Conservation (phyloP, 1,284 basidiomycete species). For the Cutaneotrichosporon daszewskae region DNA sequence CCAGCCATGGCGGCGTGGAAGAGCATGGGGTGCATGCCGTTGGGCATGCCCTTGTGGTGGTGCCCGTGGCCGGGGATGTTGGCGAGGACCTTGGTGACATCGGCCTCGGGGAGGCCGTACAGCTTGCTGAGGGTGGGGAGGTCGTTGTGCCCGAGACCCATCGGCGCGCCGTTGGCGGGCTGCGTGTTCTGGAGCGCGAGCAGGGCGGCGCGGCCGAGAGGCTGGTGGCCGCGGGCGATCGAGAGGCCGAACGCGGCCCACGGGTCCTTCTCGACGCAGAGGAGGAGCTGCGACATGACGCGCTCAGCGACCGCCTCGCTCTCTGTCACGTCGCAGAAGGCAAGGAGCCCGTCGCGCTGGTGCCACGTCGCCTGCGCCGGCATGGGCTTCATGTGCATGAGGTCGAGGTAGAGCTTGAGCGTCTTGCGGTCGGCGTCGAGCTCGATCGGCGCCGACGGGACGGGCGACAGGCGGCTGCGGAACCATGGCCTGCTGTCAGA, state of each 20-base stretch:
- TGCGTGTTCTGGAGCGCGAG: too few relatives aligned
- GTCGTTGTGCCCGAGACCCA: too few relatives aligned
- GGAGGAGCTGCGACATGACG: conserved; percentile 5
- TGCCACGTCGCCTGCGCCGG: conserved; percentile 10
- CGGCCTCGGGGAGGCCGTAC: too few relatives aligned
- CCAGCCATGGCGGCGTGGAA: too few relatives aligned
- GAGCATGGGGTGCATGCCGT: too few relatives aligned
- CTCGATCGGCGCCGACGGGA: not conserved
- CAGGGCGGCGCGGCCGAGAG: conserved; percentile 10
- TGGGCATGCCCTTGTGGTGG: too few relatives aligned
- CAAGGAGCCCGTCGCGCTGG: conserved; percentile 12
- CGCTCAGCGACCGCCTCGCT: conserved; percentile 9
- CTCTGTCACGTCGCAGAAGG: conserved; percentile 14
- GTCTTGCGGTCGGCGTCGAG: conserved; percentile 12
- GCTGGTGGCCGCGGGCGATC: not conserved
- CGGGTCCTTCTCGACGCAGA: conserved; percentile 10
- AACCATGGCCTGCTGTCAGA: conserved; percentile 4
- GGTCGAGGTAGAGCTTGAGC: conserved; percentile 17
- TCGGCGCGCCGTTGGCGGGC: too few relatives aligned
- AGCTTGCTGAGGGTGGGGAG: too few relatives aligned
- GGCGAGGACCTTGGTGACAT: too few relatives aligned
- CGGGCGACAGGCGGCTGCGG: not conserved
- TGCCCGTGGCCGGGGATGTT: too few relatives aligned
- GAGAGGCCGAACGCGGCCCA: conserved; percentile 9
- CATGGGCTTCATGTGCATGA: conserved; percentile 15